Conservation (phyloP, 441 rosid species). For the Jatropha podagrica region DNA sequence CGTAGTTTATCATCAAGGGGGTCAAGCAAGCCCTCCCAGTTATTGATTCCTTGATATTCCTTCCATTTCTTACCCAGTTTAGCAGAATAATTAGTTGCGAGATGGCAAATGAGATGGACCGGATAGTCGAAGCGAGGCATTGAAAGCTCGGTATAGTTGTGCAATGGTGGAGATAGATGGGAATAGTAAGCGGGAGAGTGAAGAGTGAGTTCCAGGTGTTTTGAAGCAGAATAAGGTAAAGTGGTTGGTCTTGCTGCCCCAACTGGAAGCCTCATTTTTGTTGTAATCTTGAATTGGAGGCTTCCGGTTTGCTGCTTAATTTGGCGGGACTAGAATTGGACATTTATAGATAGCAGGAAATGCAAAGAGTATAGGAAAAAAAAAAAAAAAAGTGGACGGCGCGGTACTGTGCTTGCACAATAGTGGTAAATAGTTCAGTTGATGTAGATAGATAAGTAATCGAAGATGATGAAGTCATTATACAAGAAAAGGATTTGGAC, state of each 20-base stretch:
- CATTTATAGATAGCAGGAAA: slow-evolving; percentile 16
- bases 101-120: neutral
- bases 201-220: neutral
- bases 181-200: neutral
- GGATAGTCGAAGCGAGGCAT: neutral
- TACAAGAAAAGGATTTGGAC: neutral
- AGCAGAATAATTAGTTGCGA: neutral
- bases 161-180: neutral
- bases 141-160: no score
- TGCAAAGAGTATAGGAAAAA: neutral
- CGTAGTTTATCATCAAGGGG: slow-evolving; percentile 62
- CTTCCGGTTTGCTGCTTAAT: neutral
- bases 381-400: slow-evolving; percentile 25
- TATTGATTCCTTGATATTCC: slow-evolving; percentile 53
- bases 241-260: slow-evolving; percentile 18
- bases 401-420: slow-evolving; percentile 24
- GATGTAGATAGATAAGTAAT: no score
- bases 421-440: neutral
- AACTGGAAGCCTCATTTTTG: slow-evolving; percentile 27
- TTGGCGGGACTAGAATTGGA: neutral
- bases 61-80: slow-evolving; percentile 51
- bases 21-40: slow-evolving; percentile 65
- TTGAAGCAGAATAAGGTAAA: slow-evolving; percentile 8
- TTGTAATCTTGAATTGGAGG: neutral
- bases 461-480: neutral